A percentile compares a stretch with the other conserved stretches of the same genome.
Conservation (phyloP, 129 eudicot genomes). For the Scalesia atractyloides region DNA sequence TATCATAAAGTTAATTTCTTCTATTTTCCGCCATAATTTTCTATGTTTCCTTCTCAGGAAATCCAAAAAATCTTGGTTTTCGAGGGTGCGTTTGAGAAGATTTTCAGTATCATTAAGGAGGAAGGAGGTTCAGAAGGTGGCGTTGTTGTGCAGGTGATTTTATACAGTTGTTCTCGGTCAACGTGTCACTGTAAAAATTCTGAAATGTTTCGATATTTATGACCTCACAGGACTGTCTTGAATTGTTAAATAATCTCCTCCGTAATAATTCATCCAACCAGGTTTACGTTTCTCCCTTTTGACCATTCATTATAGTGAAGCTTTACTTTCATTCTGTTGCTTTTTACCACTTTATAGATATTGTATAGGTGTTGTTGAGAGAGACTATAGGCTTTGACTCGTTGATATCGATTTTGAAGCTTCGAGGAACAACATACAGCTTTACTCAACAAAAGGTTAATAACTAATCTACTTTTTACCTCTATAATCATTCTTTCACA, state of each 20-base stretch:
- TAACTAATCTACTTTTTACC: conserved; percentile 2
- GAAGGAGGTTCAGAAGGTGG: conserved; percentile 99
- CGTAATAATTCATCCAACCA: conserved; percentile 82
- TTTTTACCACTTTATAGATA: conserved; percentile 33
- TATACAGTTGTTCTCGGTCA: conserved; percentile 13
- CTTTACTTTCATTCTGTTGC: conserved; percentile 12
- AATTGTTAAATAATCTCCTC: conserved; percentile 82
- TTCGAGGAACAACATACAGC: conserved; percentile 81
- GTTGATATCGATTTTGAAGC: conserved; percentile 79
- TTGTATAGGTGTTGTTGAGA: conserved; percentile 73
- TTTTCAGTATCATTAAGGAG: conserved; percentile 83
- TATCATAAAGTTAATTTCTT: conserved; percentile 21
- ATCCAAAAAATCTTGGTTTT: conserved; percentile 97
- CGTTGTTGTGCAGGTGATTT: conserved; percentile 91
- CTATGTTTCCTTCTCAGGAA: conserved; percentile 52
- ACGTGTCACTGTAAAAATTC: conserved; percentile 4
- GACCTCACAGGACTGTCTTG: conserved; percentile 80
- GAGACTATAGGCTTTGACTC: conserved; percentile 92
- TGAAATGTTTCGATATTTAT: conserved; percentile 13
- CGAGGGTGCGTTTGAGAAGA: conserved; percentile 99
- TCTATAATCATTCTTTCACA: conserved; percentile 13
- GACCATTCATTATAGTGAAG: background rate
- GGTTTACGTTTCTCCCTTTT: conserved; percentile 44
- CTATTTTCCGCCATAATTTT: conserved; percentile 3
- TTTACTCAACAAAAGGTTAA: conserved; percentile 94